A percentile compares a stretch with the other conserved stretches of the same genome.
Conservation (phyloP, 108 stramenopile genomes). For the Licmophora abbreviata region DNA sequence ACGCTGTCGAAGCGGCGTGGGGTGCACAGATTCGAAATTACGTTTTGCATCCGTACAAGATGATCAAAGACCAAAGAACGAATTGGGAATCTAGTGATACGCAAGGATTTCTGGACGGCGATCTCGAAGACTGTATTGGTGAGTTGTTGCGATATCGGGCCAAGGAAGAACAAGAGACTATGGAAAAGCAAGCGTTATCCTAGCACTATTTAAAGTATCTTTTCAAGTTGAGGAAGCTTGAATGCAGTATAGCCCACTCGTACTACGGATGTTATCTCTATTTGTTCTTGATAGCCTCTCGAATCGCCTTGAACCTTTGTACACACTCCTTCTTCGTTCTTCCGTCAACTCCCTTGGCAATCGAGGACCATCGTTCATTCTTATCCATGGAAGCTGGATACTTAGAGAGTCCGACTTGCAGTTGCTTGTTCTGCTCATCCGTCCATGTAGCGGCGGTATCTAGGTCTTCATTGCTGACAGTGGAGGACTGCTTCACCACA, state of each 20-base stretch:
- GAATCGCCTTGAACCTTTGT: slow-evolving; percentile 89
- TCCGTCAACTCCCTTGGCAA: slow-evolving; percentile 81
- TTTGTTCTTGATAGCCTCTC: slow-evolving; percentile 71
- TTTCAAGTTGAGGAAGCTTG: too few relatives aligned
- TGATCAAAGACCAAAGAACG: slow-evolving; percentile 92
- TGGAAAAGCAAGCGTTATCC: not conserved
- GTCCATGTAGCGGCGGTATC: slow-evolving; percentile 59
- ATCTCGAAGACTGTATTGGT: slow-evolving; percentile 75
- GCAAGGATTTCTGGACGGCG: slow-evolving; percentile 81
- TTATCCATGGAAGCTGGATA: slow-evolving; percentile 93
- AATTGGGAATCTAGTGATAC: slow-evolving; percentile 82
- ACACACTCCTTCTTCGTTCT: slow-evolving; percentile 96
- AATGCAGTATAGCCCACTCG: too few relatives aligned
- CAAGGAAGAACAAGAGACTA: slow-evolving; percentile 32
- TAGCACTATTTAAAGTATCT: too few relatives aligned
- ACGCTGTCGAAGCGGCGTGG: slow-evolving; percentile 84
- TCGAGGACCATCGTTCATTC: slow-evolving; percentile 92
- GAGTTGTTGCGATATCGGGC: slow-evolving; percentile 43
- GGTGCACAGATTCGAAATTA: slow-evolving; percentile 97
- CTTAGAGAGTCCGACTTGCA: slow-evolving; percentile 78
- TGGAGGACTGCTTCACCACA: slow-evolving; percentile 1
- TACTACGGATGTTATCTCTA: slow-evolving; percentile 5
- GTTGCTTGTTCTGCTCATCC: slow-evolving; percentile 82
- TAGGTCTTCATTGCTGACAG: slow-evolving; percentile 1
- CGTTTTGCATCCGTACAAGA: slow-evolving; percentile 95